phyloP scores from a whole-genome alignment of 129 eudicot genomes.

The Flaveria trinervia region DNA sequence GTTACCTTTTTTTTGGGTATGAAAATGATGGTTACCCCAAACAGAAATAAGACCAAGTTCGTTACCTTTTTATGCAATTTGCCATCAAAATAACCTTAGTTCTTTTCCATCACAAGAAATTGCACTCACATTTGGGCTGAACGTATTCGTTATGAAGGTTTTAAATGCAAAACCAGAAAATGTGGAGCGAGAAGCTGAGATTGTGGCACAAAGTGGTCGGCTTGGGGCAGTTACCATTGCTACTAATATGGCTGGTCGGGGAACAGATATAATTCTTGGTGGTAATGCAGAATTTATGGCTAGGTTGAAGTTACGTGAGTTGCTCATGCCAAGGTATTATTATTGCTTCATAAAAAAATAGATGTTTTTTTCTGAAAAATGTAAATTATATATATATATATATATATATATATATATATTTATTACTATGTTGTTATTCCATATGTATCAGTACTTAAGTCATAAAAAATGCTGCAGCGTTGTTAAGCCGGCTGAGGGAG shows the following conservation, averaged over 20 bases:
- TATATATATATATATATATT: not conserved
- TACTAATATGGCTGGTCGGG: conserved; percentile 99
- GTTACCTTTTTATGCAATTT: conserved; percentile 16
- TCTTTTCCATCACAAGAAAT: conserved; percentile 10
- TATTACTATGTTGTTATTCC: conserved; percentile 20
- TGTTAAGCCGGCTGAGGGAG: conserved; percentile 89
- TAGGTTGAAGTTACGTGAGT: conserved; percentile 93
- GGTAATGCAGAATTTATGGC: conserved; percentile 99
- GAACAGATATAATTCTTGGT: conserved; percentile 98
- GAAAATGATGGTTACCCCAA: not conserved
- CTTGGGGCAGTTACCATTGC: conserved; percentile 97
- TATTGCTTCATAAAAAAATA: conserved; percentile 12
- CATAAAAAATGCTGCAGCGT: conserved; percentile 58
- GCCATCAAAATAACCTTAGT: not conserved
- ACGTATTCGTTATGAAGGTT: conserved; percentile 48
- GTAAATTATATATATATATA: not conserved
- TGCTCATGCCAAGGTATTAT: conserved; percentile 93
- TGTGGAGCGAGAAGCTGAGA: conserved; percentile 99
- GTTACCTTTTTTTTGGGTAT: not conserved
- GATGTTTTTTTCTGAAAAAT: not conserved
- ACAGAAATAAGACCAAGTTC: conserved; percentile 2
- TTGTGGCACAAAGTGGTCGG: conserved; percentile 99
- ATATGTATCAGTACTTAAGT: conserved; percentile 12
- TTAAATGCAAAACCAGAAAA: conserved; percentile 99
- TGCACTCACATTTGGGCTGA: conserved; percentile 15